A percentile compares a stretch with the other conserved stretches of the same genome.
Evolutionary conservation across 805 yeast genomes (phyloP).

Genomic region (Metschnikowia santaceciliae): DNA sequence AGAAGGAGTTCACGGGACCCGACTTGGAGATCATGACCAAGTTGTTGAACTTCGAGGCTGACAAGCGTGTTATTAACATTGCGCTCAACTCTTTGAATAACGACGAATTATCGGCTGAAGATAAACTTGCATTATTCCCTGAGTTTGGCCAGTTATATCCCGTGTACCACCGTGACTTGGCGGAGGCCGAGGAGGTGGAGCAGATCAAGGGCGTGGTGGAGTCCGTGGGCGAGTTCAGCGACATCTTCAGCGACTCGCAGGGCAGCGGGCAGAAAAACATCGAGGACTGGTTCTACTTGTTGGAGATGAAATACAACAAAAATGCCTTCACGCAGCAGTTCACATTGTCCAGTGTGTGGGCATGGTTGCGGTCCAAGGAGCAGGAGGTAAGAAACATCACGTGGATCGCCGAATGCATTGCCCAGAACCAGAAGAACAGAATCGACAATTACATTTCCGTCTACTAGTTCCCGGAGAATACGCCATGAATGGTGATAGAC

Average conservation of each 20-base stretch:
- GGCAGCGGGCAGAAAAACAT: constrained; percentile 50
- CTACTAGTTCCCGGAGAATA: constrained; percentile 36
- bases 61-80: constrained; percentile 89
- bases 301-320: constrained; percentile 89
- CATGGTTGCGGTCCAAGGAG: constrained; percentile 93
- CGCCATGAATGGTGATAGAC: too few relatives aligned
- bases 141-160: constrained; percentile 79
- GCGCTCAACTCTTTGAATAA: constrained; percentile 80
- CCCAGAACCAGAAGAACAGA: constrained; percentile 95
- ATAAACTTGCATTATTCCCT: constrained; percentile 72
- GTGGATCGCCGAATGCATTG: constrained; percentile 99
- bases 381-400: constrained; percentile 96
- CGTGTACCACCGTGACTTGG: constrained; percentile 56
- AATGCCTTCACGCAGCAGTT: constrained; percentile 96
- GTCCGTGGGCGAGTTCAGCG: constrained; percentile 62
- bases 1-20: constrained; percentile 61
- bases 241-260: constrained; percentile 43
- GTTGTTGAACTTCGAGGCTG: constrained; percentile 87
- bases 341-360: constrained; percentile 86
- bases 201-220: constrained; percentile 65
- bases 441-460: constrained; percentile 88
- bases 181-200: constrained; percentile 82
- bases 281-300: constrained; percentile 90
- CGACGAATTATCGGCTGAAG: constrained; percentile 71
- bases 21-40: constrained; percentile 76